Conservation (phyloP, 1,284 basidiomycete species). For the Entoloma clypeatum region DNA sequence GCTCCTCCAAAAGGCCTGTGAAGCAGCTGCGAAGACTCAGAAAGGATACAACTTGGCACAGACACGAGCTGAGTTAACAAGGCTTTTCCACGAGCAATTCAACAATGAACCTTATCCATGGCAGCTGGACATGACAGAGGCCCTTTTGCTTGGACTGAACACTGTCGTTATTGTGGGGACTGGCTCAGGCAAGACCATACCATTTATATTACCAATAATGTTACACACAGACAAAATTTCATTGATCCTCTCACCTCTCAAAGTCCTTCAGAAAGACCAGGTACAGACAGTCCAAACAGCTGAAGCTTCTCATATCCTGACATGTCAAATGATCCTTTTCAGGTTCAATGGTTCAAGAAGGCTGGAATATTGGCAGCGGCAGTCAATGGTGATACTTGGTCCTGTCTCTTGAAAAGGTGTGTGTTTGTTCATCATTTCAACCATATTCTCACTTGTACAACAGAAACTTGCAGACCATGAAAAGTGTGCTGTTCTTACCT, state of each 20-base stretch:
- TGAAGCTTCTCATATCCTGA: constrained; percentile 1
- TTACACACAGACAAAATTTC: constrained; percentile 21
- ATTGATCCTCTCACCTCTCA: constrained; percentile 32
- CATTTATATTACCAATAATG: constrained; percentile 32
- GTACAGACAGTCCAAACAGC: constrained; percentile 15
- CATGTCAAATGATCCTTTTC: constrained; percentile 8
- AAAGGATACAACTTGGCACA: constrained; percentile 13
- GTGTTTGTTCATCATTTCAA: background rate
- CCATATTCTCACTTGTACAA: background rate
- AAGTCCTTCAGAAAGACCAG: constrained; percentile 30
- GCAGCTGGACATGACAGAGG: constrained; percentile 34
- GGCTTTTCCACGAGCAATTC: constrained; percentile 12
- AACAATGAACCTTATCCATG: constrained; percentile 23
- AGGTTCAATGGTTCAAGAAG: constrained; percentile 24
- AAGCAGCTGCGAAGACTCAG: constrained; percentile 1
- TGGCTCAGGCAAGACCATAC: constrained; percentile 34
- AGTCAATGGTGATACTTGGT: constrained; percentile 32
- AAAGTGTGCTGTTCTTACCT: constrained; percentile 28
- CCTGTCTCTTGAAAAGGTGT: constrained; percentile 19
- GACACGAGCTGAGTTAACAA: constrained; percentile 3
- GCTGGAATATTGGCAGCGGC: constrained; percentile 25
- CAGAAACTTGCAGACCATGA: constrained; percentile 23
- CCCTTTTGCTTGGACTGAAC: constrained; percentile 30
- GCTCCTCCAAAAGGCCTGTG: constrained; percentile 11
- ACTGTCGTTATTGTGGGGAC: constrained; percentile 32